Evolutionary conservation across 2,329 filamentous ascomycete genomes (phyloP), one percentile per base, ranked within the genome.

Genomic region (Ceratocystis lukuohia): DNA sequence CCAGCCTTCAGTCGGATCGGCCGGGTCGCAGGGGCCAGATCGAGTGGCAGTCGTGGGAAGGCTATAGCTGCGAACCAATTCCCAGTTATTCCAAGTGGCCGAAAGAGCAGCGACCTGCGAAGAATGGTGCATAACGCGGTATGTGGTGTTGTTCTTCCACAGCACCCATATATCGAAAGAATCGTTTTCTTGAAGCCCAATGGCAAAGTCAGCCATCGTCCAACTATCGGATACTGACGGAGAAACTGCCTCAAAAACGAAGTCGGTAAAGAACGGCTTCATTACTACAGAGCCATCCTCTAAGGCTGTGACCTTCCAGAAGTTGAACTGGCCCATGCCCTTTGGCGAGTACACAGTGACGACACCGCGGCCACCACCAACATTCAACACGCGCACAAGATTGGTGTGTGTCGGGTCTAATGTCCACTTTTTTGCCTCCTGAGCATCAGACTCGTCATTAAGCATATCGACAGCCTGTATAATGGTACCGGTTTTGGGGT

Each of bases 271-370:
- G 25, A 90, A 77, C 71, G 95, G 90, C 69, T 85, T 82, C 15
- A 95, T 79, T 7, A 85, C 80, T 22, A 91, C 74, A 1, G 77
- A 79, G 71, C 88, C 80, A 70, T 82, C 82, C 65, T 86, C 83
- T 70, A 86, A 83, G 20, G 88, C 83, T 65, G 84, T 83, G n/a
- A 85, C 76, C 70, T 78, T 81, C 90, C 92, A 99, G 73, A 99
- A 92, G 74, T 96, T 97, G 80, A 99, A 97, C 73, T 93, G 88
- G 45, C 94, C 89, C 50, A 86, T 84, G 37, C 91, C 88, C 69
- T 94, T 85, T 0, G 94, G 93, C 10, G 92, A 96, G 75, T 91
- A 96, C 7, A 91, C 93, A 46, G 90, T 85, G 65, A 93, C 83
- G 15, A 84, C 74, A 48, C 81, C 77, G 65, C 79, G 78, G 17